phyloP scores from a whole-genome alignment of 208 protist genomes.

The Trypanosoma melophagium region DNA sequence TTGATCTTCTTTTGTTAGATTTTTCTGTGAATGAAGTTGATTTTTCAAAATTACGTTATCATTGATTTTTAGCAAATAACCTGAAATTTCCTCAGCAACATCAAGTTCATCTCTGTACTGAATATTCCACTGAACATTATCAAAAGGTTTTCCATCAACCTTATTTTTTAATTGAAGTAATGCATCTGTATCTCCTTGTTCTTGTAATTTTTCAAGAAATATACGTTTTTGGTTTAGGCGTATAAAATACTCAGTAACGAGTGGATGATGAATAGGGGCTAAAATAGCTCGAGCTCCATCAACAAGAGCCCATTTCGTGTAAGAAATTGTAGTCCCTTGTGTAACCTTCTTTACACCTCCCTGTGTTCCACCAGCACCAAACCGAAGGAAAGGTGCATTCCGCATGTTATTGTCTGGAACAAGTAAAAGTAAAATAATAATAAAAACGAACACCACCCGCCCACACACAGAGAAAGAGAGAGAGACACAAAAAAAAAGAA shows the following conservation, averaged over 20 bases:
- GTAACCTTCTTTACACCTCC: slow-evolving; percentile 74
- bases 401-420: slow-evolving; percentile 19
- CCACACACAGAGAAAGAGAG: slow-evolving; percentile 12
- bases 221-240: slow-evolving; percentile 61
- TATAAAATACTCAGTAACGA: slow-evolving; percentile 84
- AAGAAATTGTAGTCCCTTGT: slow-evolving; percentile 38
- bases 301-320: slow-evolving; percentile 59
- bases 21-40: slow-evolving; percentile 32
- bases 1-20: slow-evolving; percentile 42
- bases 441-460: slow-evolving; percentile 14
- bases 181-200: slow-evolving; percentile 29
- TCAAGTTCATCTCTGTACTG: slow-evolving; percentile 79
- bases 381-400: slow-evolving; percentile 24
- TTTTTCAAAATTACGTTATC: slow-evolving; percentile 59
- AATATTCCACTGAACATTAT: slow-evolving; percentile 75
- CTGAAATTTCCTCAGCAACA: slow-evolving; percentile 45
- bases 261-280: slow-evolving; percentile 64
- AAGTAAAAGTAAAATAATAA: slow-evolving; percentile 15
- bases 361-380: slow-evolving; percentile 80
- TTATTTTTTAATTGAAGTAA: slow-evolving; percentile 37
- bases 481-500: slow-evolving; percentile 10
- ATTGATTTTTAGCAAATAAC: slow-evolving; percentile 52
- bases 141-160: slow-evolving; percentile 49
- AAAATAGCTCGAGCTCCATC: slow-evolving; percentile 52
- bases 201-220: slow-evolving; percentile 50